Evolutionary conservation across 805 yeast species (phyloP).

Genomic region (Sporopachydermia lactativora): DNA sequence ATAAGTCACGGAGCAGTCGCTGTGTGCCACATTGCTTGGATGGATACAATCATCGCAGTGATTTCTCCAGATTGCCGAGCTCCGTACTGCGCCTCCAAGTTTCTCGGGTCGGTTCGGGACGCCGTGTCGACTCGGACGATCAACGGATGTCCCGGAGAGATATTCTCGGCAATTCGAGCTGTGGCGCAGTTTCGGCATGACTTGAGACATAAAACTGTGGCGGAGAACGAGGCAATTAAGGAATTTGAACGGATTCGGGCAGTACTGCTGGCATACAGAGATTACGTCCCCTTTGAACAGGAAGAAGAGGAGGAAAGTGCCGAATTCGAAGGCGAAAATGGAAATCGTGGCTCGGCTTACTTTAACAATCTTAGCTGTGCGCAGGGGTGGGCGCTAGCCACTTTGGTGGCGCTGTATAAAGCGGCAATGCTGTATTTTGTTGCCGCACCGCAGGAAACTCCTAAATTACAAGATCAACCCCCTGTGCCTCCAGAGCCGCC

Average conservation of each 20-base stretch:
- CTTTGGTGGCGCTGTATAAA: constrained; percentile 20
- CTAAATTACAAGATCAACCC: too few relatives aligned
- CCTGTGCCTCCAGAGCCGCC: too few relatives aligned
- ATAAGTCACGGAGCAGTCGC: not conserved
- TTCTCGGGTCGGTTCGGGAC: constrained; percentile 35
- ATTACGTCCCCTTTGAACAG: constrained; percentile 23
- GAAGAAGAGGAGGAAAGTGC: constrained; percentile 4
- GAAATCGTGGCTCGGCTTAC: constrained; percentile 10
- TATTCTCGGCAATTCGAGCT: constrained; percentile 31
- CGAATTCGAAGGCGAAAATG: constrained; percentile 22
- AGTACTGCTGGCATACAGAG: constrained; percentile 30
- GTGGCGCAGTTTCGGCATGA: constrained; percentile 26
- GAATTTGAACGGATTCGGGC: constrained; percentile 22
- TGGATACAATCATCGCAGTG: constrained; percentile 41
- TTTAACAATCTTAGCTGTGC: constrained; percentile 23
- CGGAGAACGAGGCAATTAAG: constrained; percentile 8
- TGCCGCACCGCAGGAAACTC: not conserved
- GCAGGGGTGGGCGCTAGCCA: constrained; percentile 40
- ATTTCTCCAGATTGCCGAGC: constrained; percentile 42
- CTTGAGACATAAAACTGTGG: constrained; percentile 11
- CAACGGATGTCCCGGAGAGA: constrained; percentile 51
- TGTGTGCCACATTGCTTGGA: constrained; percentile 28
- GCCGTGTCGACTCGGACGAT: constrained; percentile 33
- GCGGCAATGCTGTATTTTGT: constrained; percentile 11
- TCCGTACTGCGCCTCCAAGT: constrained; percentile 36